These are phyloP conservation scores for Globisporangium nodosum DNA, from an alignment of 352 stramenopile species.

Conservation along the genomic window DNA sequence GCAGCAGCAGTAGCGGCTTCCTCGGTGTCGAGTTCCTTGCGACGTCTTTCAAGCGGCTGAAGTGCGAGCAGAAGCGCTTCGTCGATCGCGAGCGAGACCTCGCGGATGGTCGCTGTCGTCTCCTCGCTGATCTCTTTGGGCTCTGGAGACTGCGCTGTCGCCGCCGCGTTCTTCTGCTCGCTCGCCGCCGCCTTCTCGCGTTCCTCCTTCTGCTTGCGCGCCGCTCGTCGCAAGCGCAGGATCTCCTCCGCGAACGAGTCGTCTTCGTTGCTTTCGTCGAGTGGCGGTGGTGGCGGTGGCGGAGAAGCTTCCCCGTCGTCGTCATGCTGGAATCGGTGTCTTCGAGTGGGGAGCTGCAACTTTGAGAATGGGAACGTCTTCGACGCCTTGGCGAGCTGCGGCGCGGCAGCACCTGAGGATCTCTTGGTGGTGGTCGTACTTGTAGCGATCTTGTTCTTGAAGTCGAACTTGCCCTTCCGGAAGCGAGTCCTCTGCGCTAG, in stretches of 20 bases:
- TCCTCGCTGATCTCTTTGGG: conserved; percentile 14
- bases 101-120: conserved; percentile 22
- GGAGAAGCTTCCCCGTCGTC: conserved; percentile 12
- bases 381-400: neutral
- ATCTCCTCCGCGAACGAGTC: conserved; percentile 49
- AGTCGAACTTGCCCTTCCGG: conserved; percentile 2
- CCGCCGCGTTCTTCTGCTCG: conserved; percentile 13
- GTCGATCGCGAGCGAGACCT: conserved; percentile 36
- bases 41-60: conserved; percentile 40
- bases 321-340: conserved; percentile 11
- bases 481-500: conserved; percentile 34
- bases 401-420: neutral
- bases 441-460: neutral
- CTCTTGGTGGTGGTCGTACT: neutral
- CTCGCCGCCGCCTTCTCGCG: neutral
- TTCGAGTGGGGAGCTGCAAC: conserved; percentile 4
- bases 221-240: conserved; percentile 16
- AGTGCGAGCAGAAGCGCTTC: conserved; percentile 37
- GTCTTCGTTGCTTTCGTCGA: conserved; percentile 6
- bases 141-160: neutral
- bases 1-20: conserved; percentile 17
- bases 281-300: conserved; percentile 1
- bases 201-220: conserved; percentile 11
- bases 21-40: conserved; percentile 25
- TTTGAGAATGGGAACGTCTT: neutral